Evolutionary conservation across 2,329 filamentous ascomycete genomes (phyloP).

Genomic region (Cladosporium sp.): DNA sequence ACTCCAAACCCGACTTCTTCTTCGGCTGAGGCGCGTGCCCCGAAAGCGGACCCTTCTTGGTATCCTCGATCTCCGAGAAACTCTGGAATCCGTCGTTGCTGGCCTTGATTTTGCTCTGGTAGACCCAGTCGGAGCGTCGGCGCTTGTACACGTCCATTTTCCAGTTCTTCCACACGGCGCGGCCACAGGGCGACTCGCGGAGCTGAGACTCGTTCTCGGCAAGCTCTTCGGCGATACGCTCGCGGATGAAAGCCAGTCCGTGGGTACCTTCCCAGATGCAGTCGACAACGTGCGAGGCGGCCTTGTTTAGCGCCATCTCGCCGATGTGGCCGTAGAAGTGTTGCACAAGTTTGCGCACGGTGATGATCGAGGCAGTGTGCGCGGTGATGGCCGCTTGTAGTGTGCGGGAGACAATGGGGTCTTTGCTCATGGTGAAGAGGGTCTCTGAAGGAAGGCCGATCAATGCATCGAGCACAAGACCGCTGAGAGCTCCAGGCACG

Average conservation of each 20-base stretch:
- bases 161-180: constrained; percentile 72
- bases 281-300: constrained; percentile 65
- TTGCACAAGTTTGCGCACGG: constrained; percentile 60
- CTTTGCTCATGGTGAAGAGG: constrained; percentile 60
- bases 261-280: constrained; percentile 61
- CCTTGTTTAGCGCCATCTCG: constrained; percentile 56
- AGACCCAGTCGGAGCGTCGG: constrained; percentile 59
- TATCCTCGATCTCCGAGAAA: constrained; percentile 43
- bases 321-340: constrained; percentile 59
- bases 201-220: constrained; percentile 55
- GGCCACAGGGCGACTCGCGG: constrained; percentile 61
- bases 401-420: constrained; percentile 55
- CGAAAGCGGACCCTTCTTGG: constrained; percentile 3
- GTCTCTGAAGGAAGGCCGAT: constrained; percentile 48
- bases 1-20: constrained; percentile 50
- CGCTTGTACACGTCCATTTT: constrained; percentile 68
- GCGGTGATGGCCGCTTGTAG: constrained; percentile 60
- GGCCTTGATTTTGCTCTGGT: constrained; percentile 52
- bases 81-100: constrained; percentile 48
- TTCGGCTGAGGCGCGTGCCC: constrained; percentile 16
- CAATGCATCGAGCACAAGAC: constrained; percentile 63
- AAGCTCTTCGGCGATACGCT: constrained; percentile 63
- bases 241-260: constrained; percentile 62
- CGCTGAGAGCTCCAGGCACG: constrained; percentile 64
- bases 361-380: constrained; percentile 51